phyloP scores from a whole-genome alignment of 768 basidiomycete genomes.

The Suillus decipiens region DNA sequence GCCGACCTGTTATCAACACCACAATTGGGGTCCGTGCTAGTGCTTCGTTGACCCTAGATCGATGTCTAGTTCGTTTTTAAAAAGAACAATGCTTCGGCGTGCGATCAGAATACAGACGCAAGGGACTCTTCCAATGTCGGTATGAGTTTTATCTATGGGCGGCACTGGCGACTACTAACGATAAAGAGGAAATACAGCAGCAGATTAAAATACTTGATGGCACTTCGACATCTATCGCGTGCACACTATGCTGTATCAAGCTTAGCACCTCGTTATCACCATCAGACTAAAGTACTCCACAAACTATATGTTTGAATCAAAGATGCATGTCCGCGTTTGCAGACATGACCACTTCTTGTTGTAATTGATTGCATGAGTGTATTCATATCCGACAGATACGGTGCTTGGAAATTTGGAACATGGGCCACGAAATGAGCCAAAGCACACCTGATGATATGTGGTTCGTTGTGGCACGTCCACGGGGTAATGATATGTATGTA shows the following conservation, averaged over 20 bases:
- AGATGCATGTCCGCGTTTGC: constrained; percentile 61
- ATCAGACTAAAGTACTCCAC: not conserved
- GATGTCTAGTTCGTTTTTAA: constrained; percentile 44
- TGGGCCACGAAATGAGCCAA: too few species aligned
- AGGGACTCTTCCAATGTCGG: too few species aligned
- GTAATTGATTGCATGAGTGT: constrained; percentile 41
- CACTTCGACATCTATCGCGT: constrained; percentile 49
- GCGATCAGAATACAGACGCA: constrained; percentile 34
- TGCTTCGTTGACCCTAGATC: too few species aligned
- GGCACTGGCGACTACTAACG: not conserved
- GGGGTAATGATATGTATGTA: too few species aligned
- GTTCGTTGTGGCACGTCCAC: too few species aligned
- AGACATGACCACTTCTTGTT: constrained; percentile 48
- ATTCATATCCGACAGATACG: too few species aligned
- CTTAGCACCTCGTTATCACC: not conserved
- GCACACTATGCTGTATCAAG: constrained; percentile 48
- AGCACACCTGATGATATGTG: too few species aligned
- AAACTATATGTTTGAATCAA: constrained; percentile 22
- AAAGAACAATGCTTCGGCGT: constrained; percentile 45
- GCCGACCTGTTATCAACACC: too few species aligned
- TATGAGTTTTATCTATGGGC: not conserved
- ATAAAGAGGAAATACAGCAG: too few species aligned
- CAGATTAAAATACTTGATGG: not conserved
- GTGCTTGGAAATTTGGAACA: too few species aligned
- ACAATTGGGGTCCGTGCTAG: constrained; percentile 22